phyloP scores from a whole-genome alignment of 768 basidiomycete genomes.

The Psilocybe azurescens region DNA sequence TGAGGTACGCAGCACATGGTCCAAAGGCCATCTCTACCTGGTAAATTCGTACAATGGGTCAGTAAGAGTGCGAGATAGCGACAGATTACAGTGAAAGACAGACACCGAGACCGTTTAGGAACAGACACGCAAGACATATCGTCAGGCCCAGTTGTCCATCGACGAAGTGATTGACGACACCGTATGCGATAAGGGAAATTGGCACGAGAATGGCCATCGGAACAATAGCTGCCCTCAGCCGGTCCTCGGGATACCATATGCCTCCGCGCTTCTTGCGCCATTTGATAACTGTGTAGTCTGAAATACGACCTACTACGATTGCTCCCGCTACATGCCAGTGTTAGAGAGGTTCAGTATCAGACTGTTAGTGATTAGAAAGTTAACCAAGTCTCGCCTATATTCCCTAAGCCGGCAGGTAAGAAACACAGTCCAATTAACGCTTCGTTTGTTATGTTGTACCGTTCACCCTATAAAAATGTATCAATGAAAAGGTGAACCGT shows the following conservation, averaged over 20 bases:
- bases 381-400: conserved; percentile 48
- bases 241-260: conserved; percentile 71
- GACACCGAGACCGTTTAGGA: conserved; percentile 70
- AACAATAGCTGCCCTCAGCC: conserved; percentile 56
- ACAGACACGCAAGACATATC: conserved; percentile 59
- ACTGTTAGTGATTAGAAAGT: too few relatives aligned
- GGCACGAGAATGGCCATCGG: conserved; percentile 58
- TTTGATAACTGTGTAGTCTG: conserved; percentile 55
- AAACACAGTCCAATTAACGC: conserved; percentile 65
- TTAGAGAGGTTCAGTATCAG: too few relatives aligned
- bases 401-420: conserved; percentile 63
- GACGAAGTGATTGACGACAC: conserved; percentile 57
- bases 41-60: background rate
- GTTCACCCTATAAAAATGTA: conserved; percentile 50
- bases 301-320: conserved; percentile 39
- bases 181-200: conserved; percentile 51
- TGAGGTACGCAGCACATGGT: conserved; percentile 59
- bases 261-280: conserved; percentile 58
- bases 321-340: conserved; percentile 16
- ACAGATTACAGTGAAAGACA: background rate
- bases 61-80: background rate
- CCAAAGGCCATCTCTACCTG: conserved; percentile 63
- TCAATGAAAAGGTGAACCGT: too few relatives aligned
- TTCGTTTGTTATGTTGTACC: conserved; percentile 61
- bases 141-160: conserved; percentile 53